Conservation (phyloP, 2,329 filamentous ascomycete species). For the Thielaviopsis punctulata region DNA sequence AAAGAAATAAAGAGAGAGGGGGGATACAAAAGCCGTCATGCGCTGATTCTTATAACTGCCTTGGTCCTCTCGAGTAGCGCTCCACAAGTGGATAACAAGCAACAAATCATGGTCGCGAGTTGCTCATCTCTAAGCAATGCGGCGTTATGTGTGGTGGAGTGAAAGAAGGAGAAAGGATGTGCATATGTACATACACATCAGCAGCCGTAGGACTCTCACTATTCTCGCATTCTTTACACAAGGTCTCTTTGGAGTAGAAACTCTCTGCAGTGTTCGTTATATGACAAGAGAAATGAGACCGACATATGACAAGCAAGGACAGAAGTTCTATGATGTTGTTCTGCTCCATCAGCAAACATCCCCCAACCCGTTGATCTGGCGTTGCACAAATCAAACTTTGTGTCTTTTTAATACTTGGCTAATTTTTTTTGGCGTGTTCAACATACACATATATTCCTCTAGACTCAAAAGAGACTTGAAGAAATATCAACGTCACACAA, state of each 20-base stretch:
- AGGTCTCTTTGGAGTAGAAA: too few species aligned
- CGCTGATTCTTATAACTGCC: background rate
- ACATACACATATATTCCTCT: too few species aligned
- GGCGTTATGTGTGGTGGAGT: too few species aligned
- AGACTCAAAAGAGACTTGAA: too few species aligned
- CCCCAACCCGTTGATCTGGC: background rate
- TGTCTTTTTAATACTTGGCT: background rate
- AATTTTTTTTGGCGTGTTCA: too few species aligned
- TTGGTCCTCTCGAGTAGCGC: background rate
- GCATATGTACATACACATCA: too few species aligned
- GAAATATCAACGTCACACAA: too few species aligned
- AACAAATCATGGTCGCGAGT: background rate
- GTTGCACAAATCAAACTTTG: background rate
- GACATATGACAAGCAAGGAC: background rate
- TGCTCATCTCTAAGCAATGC: too few species aligned
- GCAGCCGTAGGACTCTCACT: too few species aligned
- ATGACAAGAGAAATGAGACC: background rate
- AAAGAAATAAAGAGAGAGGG: background rate
- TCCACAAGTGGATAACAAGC: background rate
- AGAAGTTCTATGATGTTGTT: background rate
- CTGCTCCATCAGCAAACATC: background rate
- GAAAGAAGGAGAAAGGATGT: too few species aligned
- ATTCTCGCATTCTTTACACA: too few species aligned
- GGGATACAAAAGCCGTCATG: background rate
- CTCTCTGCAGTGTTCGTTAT: background rate